Percentiles rank a stretch among this genome's conserved stretches.
These are phyloP conservation scores for Daldinia concentrica DNA, from an alignment of 495 filamentous ascomycete genomes.

Conservation along the genomic window DNA sequence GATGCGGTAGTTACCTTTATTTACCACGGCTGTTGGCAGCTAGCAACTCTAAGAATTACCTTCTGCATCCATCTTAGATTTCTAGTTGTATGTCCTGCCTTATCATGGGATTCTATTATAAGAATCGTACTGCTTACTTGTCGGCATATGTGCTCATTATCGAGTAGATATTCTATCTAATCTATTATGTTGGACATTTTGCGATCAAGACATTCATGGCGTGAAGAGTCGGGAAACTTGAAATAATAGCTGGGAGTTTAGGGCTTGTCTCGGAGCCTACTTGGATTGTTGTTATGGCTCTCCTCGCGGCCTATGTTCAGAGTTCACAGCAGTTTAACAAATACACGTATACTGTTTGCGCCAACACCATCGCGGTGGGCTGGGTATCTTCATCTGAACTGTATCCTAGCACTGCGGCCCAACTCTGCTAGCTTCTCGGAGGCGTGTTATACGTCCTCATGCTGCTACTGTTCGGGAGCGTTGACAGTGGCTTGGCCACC, in stretches of 20 bases:
- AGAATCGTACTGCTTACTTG: background rate
- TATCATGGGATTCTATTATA: background rate
- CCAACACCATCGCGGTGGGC: conserved; percentile 18
- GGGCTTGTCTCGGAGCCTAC: background rate
- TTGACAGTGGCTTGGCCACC: background rate
- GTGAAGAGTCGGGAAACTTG: background rate
- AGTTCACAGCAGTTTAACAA: background rate
- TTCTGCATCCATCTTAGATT: no score
- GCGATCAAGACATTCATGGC: background rate
- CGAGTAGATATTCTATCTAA: background rate
- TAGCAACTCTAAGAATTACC: background rate
- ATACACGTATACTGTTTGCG: background rate
- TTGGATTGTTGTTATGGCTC: background rate
- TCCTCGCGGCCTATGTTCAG: background rate
- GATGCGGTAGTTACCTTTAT: background rate
- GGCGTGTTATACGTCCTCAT: conserved; percentile 2
- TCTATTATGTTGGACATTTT: background rate
- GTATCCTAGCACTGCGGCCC: conserved; percentile 7
- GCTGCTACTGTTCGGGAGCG: background rate
- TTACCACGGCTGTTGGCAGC: background rate
- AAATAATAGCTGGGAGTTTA: background rate
- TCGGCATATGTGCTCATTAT: background rate
- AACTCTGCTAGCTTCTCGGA: conserved; percentile 4
- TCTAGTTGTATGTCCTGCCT: no score
- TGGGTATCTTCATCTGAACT: conserved; percentile 39